phyloP scores from a whole-genome alignment of 108 stramenopile species.

The Conticribra weissflogii region DNA sequence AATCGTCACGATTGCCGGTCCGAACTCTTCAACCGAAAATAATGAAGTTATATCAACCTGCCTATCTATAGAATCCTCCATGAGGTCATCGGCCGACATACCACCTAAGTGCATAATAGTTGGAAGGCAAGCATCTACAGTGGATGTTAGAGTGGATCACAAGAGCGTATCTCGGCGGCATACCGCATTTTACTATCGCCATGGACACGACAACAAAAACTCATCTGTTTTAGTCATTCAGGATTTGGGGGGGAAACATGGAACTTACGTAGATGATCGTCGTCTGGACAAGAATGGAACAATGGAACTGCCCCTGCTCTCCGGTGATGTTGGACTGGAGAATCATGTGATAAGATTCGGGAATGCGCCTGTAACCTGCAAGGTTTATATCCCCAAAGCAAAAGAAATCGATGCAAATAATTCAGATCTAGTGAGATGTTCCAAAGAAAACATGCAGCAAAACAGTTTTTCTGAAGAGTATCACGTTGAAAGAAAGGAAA shows the following conservation, averaged over 20 bases:
- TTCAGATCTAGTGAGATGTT: not conserved
- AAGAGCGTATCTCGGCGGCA: slow-evolving; percentile 69
- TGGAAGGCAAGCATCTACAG: slow-evolving; percentile 62
- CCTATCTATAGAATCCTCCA: slow-evolving; percentile 28
- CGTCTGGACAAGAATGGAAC: slow-evolving; percentile 47
- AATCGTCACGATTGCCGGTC: slow-evolving; percentile 20
- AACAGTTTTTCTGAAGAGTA: not conserved
- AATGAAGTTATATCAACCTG: slow-evolving; percentile 3
- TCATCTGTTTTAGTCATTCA: slow-evolving; percentile 40
- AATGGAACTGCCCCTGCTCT: slow-evolving; percentile 24
- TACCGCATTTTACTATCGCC: slow-evolving; percentile 55
- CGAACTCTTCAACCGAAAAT: not conserved
- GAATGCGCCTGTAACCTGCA: slow-evolving; percentile 38
- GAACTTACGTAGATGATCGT: slow-evolving; percentile 51
- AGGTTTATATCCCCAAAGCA: too few species aligned
- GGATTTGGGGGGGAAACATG: slow-evolving; percentile 77
- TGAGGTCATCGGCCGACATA: slow-evolving; percentile 8
- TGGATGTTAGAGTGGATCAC: slow-evolving; percentile 70
- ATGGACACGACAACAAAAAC: not conserved
- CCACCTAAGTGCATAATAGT: slow-evolving; percentile 47
- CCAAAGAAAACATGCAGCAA: slow-evolving; percentile 6
- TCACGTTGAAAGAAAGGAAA: not conserved
- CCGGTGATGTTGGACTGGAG: not conserved
- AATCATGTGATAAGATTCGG: slow-evolving; percentile 37
- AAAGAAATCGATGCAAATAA: not conserved